Evolutionary conservation across 2,329 filamentous ascomycete species (phyloP).

Genomic region (Drechslerella dactyloides): DNA sequence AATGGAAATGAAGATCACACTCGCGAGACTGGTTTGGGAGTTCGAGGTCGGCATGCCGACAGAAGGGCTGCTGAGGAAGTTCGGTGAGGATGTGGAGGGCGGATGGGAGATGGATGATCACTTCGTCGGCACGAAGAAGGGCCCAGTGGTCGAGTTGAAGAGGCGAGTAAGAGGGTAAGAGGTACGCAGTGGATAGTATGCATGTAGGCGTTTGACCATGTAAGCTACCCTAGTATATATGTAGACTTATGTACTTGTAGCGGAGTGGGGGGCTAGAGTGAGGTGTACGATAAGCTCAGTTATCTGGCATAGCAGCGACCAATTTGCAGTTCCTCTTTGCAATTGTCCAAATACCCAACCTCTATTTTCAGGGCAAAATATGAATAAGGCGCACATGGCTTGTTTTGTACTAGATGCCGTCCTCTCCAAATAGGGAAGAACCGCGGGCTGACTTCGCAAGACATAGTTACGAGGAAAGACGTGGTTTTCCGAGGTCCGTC

Average conservation of each 20-base stretch:
- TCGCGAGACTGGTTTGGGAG: slow-evolving; percentile 68
- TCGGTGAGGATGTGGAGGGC: slow-evolving; percentile 55
- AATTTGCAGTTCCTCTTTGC: no score
- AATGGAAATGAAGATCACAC: slow-evolving; percentile 69
- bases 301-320: no score
- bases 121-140: slow-evolving; percentile 76
- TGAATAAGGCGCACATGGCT: no score
- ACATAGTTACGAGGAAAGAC: no score
- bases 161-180: slow-evolving; percentile 51
- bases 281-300: neutral
- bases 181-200: neutral
- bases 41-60: slow-evolving; percentile 56
- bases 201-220: neutral
- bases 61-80: slow-evolving; percentile 61
- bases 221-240: neutral
- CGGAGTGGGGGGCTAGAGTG: neutral
- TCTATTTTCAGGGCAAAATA: no score
- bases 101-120: slow-evolving; percentile 62
- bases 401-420: no score
- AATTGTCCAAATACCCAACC: no score
- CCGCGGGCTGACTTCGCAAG: no score
- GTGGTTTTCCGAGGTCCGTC: no score
- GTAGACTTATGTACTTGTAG: neutral
- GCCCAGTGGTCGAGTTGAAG: slow-evolving; percentile 71
- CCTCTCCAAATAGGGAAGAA: no score